Percentiles rank a stretch among this genome's conserved stretches.
These are phyloP conservation scores for Apophysomyces ossiformis DNA, from an alignment of 371 early-diverging fungal species.

Conservation along the genomic window DNA sequence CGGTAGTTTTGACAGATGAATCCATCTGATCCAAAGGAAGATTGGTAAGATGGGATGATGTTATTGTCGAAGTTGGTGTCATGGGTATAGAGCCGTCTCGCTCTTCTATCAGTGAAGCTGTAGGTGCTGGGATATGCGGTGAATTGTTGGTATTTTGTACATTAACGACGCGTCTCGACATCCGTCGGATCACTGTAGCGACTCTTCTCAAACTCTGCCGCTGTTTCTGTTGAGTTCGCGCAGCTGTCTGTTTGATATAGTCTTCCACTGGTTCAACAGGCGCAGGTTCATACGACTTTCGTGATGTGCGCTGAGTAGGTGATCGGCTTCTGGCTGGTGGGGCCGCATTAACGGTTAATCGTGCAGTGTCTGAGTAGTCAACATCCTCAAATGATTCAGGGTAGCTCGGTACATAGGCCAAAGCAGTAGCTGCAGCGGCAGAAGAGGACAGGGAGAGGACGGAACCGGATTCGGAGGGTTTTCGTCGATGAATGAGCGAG, in stretches of 20 bases:
- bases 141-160: conserved; percentile 26
- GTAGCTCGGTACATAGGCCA: conserved; percentile 10
- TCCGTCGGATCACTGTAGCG: conserved; percentile 21
- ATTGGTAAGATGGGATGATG: background rate
- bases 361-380: conserved; percentile 40
- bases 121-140: background rate
- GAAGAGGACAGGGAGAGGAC: background rate
- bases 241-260: conserved; percentile 17
- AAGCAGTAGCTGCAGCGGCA: background rate
- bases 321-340: conserved; percentile 13
- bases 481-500: background rate
- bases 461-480: conserved; percentile 2
- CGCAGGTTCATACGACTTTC: conserved; percentile 29
- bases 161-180: conserved; percentile 36
- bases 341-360: conserved; percentile 38
- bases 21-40: conserved; percentile 3
- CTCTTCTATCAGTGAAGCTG: conserved; percentile 6
- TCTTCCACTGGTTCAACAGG: conserved; percentile 25
- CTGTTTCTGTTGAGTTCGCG: conserved; percentile 15
- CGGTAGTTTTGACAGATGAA: conserved; percentile 13
- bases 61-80: background rate
- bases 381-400: conserved; percentile 21
- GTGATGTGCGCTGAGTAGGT: conserved; percentile 8
- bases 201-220: conserved; percentile 9
- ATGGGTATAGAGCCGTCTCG: background rate